phyloP scores from a whole-genome alignment of 345 rosid species.

The Carallia pectinifolia region DNA sequence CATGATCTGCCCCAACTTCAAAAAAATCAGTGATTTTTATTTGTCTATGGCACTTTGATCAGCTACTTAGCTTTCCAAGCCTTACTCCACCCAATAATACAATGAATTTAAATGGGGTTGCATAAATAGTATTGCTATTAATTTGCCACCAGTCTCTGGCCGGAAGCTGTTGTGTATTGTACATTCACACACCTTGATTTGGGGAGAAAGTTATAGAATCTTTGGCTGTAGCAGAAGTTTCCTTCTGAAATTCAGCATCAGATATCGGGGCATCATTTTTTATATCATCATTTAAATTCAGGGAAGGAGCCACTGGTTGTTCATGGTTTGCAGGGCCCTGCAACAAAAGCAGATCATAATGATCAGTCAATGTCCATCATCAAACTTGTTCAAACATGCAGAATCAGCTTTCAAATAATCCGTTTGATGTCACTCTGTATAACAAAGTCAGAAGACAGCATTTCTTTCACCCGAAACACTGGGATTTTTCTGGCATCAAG shows the following conservation, averaged over 20 bases:
- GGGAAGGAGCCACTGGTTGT: conserved; percentile 19
- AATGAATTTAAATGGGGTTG: too few relatives aligned
- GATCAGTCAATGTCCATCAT: neutral
- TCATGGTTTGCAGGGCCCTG: conserved; percentile 39
- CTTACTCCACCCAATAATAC: too few relatives aligned
- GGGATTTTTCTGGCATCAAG: too few relatives aligned
- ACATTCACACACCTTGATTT: conserved; percentile 41
- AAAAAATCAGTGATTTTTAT: too few relatives aligned
- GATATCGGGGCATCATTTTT: conserved; percentile 26
- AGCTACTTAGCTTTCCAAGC: too few relatives aligned
- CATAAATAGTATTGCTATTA: too few relatives aligned
- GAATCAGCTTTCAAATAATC: neutral
- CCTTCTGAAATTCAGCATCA: conserved; percentile 25
- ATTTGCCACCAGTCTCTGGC: too few relatives aligned
- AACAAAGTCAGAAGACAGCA: neutral
- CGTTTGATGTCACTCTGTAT: too few relatives aligned
- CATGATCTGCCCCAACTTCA: too few relatives aligned
- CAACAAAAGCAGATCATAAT: conserved; percentile 2
- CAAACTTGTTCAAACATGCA: neutral
- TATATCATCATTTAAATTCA: conserved; percentile 41
- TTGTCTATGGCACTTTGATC: too few relatives aligned
- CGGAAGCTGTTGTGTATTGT: neutral
- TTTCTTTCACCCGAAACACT: too few relatives aligned
- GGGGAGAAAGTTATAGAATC: conserved; percentile 15
- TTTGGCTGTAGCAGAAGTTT: conserved; percentile 16